Conservation (phyloP, 176 grass and related monocot genomes). For the Microstegium vimineum region DNA sequence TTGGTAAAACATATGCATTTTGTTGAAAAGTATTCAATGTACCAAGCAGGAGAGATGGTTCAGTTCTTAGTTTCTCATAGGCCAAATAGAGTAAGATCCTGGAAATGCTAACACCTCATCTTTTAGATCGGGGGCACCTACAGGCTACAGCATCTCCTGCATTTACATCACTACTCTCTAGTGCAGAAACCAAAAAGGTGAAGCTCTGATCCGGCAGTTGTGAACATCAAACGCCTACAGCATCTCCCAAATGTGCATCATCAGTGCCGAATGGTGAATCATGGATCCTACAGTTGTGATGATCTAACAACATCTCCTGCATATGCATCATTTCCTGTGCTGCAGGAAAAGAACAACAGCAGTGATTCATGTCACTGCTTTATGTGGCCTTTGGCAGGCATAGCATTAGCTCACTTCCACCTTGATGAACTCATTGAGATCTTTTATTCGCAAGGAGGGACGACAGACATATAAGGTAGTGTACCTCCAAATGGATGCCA, state of each 20-base stretch:
- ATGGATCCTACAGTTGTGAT: neutral
- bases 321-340: neutral
- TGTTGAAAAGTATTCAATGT: neutral
- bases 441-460: neutral
- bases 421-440: neutral
- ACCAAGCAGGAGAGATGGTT: constrained; percentile 7
- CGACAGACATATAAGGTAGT: neutral
- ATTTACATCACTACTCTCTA: neutral
- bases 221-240: neutral
- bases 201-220: neutral
- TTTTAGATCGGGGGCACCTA: neutral
- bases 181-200: neutral
- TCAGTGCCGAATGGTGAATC: neutral
- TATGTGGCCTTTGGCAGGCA: neutral
- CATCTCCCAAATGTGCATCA: neutral
- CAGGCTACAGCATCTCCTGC: neutral
- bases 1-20: neutral
- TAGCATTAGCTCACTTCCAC: neutral
- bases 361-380: neutral
- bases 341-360: neutral
- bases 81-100: neutral
- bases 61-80: neutral
- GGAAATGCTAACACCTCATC: neutral
- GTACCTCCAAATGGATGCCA: neutral
- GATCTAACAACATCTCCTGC: neutral